Evolutionary conservation across 768 basidiomycete genomes (phyloP).

Genomic region (Imleria badia): DNA sequence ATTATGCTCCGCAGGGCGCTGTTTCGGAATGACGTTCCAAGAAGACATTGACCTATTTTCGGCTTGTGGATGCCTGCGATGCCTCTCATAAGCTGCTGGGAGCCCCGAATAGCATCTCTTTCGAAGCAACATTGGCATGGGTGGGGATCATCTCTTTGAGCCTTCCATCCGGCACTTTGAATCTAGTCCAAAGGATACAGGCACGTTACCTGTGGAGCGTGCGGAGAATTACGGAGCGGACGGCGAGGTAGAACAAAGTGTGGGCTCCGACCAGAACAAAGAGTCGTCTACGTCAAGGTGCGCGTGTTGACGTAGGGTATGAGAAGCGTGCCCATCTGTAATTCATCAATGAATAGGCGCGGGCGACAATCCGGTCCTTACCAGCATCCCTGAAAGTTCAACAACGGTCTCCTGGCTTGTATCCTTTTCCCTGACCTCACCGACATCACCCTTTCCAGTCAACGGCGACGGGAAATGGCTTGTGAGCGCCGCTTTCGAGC

Average conservation of each 20-base stretch:
- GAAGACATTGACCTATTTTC: constrained; percentile 44
- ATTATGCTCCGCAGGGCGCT: constrained; percentile 16
- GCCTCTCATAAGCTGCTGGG: constrained; percentile 41
- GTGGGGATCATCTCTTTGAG: constrained; percentile 18
- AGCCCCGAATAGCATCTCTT: constrained; percentile 46
- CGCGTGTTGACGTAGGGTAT: constrained; percentile 54
- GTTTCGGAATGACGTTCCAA: constrained; percentile 47
- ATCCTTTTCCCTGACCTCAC: constrained; percentile 72
- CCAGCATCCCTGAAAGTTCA: constrained; percentile 65
- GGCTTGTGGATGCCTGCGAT: constrained; percentile 32
- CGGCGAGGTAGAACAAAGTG: constrained; percentile 53
- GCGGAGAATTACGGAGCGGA: constrained; percentile 55
- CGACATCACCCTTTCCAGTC: constrained; percentile 56
- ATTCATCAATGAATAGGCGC: background rate
- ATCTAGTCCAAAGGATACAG: constrained; percentile 47
- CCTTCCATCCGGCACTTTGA: constrained; percentile 9
- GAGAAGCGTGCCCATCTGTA: constrained; percentile 57
- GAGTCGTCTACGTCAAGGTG: constrained; percentile 50
- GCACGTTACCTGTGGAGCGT: constrained; percentile 62
- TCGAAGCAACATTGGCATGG: constrained; percentile 40
- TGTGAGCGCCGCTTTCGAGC: constrained; percentile 68
- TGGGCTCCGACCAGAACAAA: constrained; percentile 53
- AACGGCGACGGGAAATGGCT: constrained; percentile 61
- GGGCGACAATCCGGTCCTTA: constrained; percentile 29
- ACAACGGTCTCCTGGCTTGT: constrained; percentile 71